Evolutionary conservation across 805 yeast species (phyloP).

Genomic region (Wickerhamiella shivajii): DNA sequence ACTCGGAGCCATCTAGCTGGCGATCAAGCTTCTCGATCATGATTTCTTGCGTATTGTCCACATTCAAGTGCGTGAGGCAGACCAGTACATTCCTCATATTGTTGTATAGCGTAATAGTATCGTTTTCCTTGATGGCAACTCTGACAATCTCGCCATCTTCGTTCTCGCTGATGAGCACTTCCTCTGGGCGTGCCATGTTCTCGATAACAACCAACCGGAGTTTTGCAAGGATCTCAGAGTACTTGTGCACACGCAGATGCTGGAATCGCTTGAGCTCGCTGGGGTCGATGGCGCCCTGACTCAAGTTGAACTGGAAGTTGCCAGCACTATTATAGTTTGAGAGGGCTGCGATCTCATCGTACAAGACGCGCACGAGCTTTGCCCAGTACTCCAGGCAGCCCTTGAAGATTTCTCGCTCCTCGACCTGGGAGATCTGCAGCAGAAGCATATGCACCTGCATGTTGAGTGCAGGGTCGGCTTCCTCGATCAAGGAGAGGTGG

Average conservation of each 20-base stretch:
- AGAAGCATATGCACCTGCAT: constrained; percentile 66
- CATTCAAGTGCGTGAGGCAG: constrained; percentile 89
- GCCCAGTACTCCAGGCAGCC: constrained; percentile 94
- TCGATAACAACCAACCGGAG: constrained; percentile 89
- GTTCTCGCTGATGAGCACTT: constrained; percentile 89
- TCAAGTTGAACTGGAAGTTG: constrained; percentile 24
- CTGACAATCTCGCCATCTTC: constrained; percentile 99
- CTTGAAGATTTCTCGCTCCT: constrained; percentile 91
- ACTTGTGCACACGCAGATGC: constrained; percentile 63
- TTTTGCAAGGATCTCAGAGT: constrained; percentile 62
- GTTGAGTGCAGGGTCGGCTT: constrained; percentile 41
- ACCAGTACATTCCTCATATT: constrained; percentile 92
- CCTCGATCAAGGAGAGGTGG: constrained; percentile 46
- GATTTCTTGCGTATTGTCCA: constrained; percentile 81
- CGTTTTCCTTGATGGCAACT: constrained; percentile 92
- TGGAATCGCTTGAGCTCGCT: constrained; percentile 61
- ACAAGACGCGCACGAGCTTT: constrained; percentile 65
- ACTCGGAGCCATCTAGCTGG: constrained; percentile 91
- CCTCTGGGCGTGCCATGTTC: constrained; percentile 97
- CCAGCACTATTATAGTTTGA: constrained; percentile 41
- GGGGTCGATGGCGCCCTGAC: constrained; percentile 78
- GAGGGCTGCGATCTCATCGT: constrained; percentile 68
- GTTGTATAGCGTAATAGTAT: constrained; percentile 89
- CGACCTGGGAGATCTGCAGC: constrained; percentile 73
- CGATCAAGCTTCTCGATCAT: constrained; percentile 84